phyloP scores from a whole-genome alignment of 2,329 filamentous ascomycete species.

The Curvularia sp. region DNA sequence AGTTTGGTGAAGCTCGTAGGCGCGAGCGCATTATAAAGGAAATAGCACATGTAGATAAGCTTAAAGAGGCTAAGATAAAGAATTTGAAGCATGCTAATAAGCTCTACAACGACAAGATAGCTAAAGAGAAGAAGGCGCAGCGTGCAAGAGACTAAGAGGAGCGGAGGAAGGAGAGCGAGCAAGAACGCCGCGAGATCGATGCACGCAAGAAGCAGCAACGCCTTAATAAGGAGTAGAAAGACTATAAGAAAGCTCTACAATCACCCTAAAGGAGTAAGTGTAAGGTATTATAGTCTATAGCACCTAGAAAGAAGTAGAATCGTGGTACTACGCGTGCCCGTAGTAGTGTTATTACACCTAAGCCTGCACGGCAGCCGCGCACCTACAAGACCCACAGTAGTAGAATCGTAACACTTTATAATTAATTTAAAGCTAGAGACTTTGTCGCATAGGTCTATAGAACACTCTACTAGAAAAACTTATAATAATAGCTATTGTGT shows the following conservation, averaged over 20 bases:
- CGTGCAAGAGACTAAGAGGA: background rate
- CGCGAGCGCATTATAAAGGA: too few species aligned
- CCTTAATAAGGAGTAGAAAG: background rate
- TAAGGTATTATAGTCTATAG: background rate
- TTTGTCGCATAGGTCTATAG: too few species aligned
- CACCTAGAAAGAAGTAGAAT: background rate
- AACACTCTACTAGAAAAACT: too few species aligned
- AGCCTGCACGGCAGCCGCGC: background rate
- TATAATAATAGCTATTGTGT: too few species aligned
- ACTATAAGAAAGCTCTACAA: background rate
- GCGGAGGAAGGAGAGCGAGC: background rate
- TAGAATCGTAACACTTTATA: too few species aligned
- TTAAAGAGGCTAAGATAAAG: background rate
- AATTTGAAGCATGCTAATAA: slow-evolving; percentile 3
- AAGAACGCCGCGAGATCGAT: background rate
- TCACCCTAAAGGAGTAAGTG: background rate
- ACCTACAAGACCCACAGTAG: background rate
- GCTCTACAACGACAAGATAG: slow-evolving; percentile 1
- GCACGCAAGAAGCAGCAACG: too few species aligned
- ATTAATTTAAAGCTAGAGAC: too few species aligned
- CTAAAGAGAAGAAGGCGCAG: background rate
- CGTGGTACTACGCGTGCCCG: background rate
- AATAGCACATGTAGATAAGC: slow-evolving; percentile 1
- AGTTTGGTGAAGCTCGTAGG: background rate
- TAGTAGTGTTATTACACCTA: background rate